phyloP scores from a whole-genome alignment of 306 rosid species.

The Cucurbita moschata region DNA sequence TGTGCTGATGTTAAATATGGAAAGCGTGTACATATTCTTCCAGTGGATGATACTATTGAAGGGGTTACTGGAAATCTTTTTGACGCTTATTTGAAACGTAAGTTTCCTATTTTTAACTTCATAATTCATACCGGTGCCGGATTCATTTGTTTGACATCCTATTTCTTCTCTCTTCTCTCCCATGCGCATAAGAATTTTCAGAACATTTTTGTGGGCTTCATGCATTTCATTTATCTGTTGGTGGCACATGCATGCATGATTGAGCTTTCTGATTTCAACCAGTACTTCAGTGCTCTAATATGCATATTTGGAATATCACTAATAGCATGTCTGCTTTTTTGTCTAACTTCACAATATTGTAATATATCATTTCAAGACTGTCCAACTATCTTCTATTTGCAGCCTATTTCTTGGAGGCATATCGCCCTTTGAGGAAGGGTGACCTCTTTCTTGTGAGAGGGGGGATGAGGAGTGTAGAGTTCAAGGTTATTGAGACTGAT shows the following conservation, averaged over 20 bases:
- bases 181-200: neutral
- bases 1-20: constrained; percentile 93
- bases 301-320: neutral
- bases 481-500: constrained; percentile 92
- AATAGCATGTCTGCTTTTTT: neutral
- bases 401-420: constrained; percentile 93
- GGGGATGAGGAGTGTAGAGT: constrained; percentile 98
- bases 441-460: constrained; percentile 92
- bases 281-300: neutral
- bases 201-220: neutral
- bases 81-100: constrained; percentile 85
- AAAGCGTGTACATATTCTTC: constrained; percentile 84
- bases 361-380: neutral
- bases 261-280: neutral
- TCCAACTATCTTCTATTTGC: constrained; percentile 13
- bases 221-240: neutral
- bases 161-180: neutral
- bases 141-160: neutral
- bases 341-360: neutral
- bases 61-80: constrained; percentile 81
- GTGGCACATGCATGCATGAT: neutral
- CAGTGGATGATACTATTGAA: constrained; percentile 84
- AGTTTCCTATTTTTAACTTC: constrained; percentile 12
- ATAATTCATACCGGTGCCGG: neutral
- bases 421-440: constrained; percentile 89